Evolutionary conservation across 257 asterid genomes (phyloP).

Genomic region (Primulina tabacum): DNA sequence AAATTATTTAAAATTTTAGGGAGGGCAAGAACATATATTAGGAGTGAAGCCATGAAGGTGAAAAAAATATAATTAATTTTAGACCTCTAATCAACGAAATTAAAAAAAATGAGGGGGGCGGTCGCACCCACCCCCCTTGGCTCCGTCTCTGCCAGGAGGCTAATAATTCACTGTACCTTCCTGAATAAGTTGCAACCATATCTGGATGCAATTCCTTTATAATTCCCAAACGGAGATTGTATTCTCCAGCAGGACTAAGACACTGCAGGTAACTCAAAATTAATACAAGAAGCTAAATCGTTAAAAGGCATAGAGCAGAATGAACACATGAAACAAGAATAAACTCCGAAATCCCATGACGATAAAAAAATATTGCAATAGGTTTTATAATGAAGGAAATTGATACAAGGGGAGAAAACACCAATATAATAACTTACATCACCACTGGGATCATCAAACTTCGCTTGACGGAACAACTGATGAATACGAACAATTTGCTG

Average conservation of each 20-base stretch:
- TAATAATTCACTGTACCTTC: constrained; percentile 50
- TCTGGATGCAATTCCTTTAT: constrained; percentile 91
- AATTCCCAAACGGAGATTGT: constrained; percentile 81
- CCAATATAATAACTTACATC: constrained; percentile 50
- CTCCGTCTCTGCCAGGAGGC: no score
- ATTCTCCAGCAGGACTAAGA: constrained; percentile 95
- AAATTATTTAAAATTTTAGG: no score
- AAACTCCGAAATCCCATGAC: constrained; percentile 1
- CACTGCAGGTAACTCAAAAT: constrained; percentile 48
- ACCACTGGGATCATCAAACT: constrained; percentile 87
- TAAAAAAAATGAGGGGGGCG: no score
- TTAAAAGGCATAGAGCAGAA: constrained; percentile 9
- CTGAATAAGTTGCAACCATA: constrained; percentile 93
- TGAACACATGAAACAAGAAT: background rate
- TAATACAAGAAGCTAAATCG: constrained; percentile 18
- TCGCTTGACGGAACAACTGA: constrained; percentile 94
- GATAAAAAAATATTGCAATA: background rate
- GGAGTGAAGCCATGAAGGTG: no score
- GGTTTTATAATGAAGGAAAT: background rate
- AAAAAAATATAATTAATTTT: no score
- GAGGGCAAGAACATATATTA: no score
- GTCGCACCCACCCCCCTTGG: no score
- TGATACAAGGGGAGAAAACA: constrained; percentile 16
- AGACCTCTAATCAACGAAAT: no score
- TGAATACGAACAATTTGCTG: constrained; percentile 90